Evolutionary conservation across 2,329 filamentous ascomycete genomes (phyloP), one percentile per base, ranked within the genome.

Genomic region (Cercospora nicotianae): DNA sequence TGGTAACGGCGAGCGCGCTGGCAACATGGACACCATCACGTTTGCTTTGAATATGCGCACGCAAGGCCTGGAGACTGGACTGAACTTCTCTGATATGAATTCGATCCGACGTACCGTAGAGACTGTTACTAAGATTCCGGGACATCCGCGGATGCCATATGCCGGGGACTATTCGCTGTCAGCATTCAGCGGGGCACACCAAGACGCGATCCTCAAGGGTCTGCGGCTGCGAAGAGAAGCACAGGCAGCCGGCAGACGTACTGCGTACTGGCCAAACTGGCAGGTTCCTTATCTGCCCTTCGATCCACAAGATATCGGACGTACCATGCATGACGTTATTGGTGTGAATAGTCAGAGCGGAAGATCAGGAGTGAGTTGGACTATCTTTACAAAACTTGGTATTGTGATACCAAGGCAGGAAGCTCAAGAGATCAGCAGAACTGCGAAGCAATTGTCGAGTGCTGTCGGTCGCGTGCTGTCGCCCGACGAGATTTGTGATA

Each of bases 11-110:
- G 94, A 99, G 85, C 85, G 95, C 71, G 98, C 94, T 0, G 95
- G 94, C 70, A 98, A 98, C 75, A 93, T 97, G 23, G 94, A 98
- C 77, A 85, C 97, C 63, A 93, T 98, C 61, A 98, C 94, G 30
- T 85, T 98, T 65, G 95, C 89, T 31, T 85, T 98, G 67, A 98
- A 98, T 79, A 88, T 98, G n/a, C 98, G 97, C 81, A 97, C 94
- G 0, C 94, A 98, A 80, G 94, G 94, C 64, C 87, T 97, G 60
- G 85, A 90, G 75, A 92, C 93, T 13, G 86, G 90, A 9, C 87
- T 98, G 73, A 93, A 98, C 83, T 96, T 98, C 77, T 96, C 93
- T 1, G 90, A 98, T 78, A 89, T 98, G 72, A 89, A 90, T 74
- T 85, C 85, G 36, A 87, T 97, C 74, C 97, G 97, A 72, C 91